Percentiles rank a stretch among this genome's conserved stretches.
These are phyloP conservation scores for Extremus antarcticus DNA, from an alignment of 495 filamentous ascomycete genomes.

Conservation along the genomic window DNA sequence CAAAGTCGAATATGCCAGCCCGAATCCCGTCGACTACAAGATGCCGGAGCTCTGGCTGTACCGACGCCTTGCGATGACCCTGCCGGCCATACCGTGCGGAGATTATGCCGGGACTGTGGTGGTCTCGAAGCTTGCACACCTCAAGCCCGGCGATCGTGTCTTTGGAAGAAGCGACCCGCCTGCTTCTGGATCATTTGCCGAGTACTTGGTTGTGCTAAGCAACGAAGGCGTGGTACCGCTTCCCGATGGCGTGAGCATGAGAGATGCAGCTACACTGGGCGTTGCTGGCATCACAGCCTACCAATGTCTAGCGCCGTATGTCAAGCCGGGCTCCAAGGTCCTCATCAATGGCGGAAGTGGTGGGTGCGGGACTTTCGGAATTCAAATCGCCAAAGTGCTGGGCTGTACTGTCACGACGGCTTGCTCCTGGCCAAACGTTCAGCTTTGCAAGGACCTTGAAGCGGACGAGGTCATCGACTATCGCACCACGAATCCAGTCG, in stretches of 20 bases:
- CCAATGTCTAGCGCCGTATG: constrained; percentile 19
- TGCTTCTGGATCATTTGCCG: constrained; percentile 17
- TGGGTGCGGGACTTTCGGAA: constrained; percentile 23
- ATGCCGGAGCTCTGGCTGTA: constrained; percentile 20
- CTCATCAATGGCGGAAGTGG: constrained; percentile 33
- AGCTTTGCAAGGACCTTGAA: constrained; percentile 42
- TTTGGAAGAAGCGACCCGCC: constrained; percentile 20
- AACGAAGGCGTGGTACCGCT: constrained; percentile 13
- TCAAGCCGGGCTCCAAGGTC: constrained; percentile 25
- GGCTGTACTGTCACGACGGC: constrained; percentile 26
- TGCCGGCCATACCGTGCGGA: constrained; percentile 20
- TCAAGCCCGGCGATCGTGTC: constrained; percentile 24
- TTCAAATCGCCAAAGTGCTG: constrained; percentile 28
- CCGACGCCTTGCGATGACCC: constrained; percentile 12
- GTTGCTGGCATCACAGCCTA: constrained; percentile 26
- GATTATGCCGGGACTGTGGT: constrained; percentile 28
- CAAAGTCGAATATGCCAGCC: constrained; percentile 23
- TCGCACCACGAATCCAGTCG: constrained; percentile 40
- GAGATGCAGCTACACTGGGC: constrained; percentile 23
- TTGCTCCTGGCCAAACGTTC: constrained; percentile 26
- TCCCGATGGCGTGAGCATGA: constrained; percentile 20
- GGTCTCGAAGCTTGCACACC: neutral
- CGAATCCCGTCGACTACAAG: constrained; percentile 30
- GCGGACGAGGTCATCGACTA: constrained; percentile 65
- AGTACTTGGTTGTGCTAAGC: constrained; percentile 18